Evolutionary conservation across 1,284 basidiomycete genomes (phyloP), one percentile per base, ranked within the genome.

Genomic region (Kwoniella shivajii): DNA sequence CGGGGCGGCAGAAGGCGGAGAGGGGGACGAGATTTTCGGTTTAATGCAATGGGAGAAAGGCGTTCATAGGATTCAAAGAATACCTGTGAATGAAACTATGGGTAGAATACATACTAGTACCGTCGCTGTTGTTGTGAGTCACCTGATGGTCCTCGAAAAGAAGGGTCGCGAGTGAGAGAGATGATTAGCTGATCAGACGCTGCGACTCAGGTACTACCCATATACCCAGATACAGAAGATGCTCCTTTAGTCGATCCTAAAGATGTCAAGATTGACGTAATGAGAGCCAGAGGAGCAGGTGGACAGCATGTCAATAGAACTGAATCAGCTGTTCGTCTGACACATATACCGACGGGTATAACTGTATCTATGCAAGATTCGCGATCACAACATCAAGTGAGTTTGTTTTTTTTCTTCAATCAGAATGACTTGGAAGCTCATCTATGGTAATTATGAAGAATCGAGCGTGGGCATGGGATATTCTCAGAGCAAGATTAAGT

Each of bases 251-350:
- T 92, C 57, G 86, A 86, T 51, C 87, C 90, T 76, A 89, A 90
- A 55, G 95, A 99, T 59, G 85, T 98, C 48, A 88, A 84, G 66
- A 76, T 90, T 2, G 95, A 98, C 69, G 91, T 95, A 42, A 97
- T 98, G 94, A 86, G 95, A 18, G 85, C 94, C 0, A 81, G 92
- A 31, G 96, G 96, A 44, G 95, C 96, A 3, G 96, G 96, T 46
- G 95, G 96, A n/a, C 93, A 93, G 82, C 95, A 99, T 79, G 96
- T 99, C 69, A 99, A 99, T 80, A 92, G 91, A 82, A 99, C 95
- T 0, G 96, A 99, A 77, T 97, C 93, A 0, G 96, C 96, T 1
- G 91, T 99, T n/a, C 87, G 96, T 1, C 78, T 99, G 33, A 96
- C 93, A 0, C 96, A 99, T 68, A 79, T 90, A 13, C 95, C 96